Percentiles rank a stretch among this genome's conserved stretches.
Evolutionary conservation across 371 early-diverging fungal species (phyloP).

Genomic region (Polyrhizophydium stewartii): DNA sequence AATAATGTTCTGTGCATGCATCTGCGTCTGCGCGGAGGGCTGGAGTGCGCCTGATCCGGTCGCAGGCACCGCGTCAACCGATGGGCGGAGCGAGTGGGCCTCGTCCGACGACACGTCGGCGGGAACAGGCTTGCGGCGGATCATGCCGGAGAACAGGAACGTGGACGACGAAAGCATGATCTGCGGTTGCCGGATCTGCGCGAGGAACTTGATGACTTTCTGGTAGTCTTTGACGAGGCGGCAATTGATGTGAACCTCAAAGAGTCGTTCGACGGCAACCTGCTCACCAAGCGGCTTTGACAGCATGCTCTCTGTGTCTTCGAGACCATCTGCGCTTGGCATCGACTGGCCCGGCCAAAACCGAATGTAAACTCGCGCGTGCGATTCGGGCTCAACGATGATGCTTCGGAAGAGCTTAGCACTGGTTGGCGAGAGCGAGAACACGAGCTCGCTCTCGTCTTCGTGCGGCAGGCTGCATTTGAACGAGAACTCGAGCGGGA

Average conservation of each 20-base stretch:
- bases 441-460: conserved; percentile 59
- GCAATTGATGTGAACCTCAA: conserved; percentile 67
- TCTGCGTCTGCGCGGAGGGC: neutral
- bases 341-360: conserved; percentile 38
- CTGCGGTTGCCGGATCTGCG: conserved; percentile 55
- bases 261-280: conserved; percentile 42
- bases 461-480: conserved; percentile 53
- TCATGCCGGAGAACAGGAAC: conserved; percentile 24
- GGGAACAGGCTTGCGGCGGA: conserved; percentile 8
- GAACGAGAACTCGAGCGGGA: conserved; percentile 65
- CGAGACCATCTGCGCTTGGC: neutral
- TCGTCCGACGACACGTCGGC: neutral
- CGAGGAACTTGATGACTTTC: conserved; percentile 52
- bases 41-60: neutral
- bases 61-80: conserved; percentile 3
- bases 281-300: neutral
- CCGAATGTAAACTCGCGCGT: conserved; percentile 59
- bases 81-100: neutral
- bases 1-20: neutral
- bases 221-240: conserved; percentile 74
- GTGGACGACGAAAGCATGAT: conserved; percentile 24
- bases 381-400: conserved; percentile 54
- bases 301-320: neutral
- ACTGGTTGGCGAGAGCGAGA: conserved; percentile 65
- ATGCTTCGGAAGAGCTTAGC: conserved; percentile 63